Percentiles rank a stretch among this genome's conserved stretches.
These are phyloP conservation scores for Cyamopsis tetragonoloba DNA, from an alignment of 306 rosid genomes.

Conservation along the genomic window DNA sequence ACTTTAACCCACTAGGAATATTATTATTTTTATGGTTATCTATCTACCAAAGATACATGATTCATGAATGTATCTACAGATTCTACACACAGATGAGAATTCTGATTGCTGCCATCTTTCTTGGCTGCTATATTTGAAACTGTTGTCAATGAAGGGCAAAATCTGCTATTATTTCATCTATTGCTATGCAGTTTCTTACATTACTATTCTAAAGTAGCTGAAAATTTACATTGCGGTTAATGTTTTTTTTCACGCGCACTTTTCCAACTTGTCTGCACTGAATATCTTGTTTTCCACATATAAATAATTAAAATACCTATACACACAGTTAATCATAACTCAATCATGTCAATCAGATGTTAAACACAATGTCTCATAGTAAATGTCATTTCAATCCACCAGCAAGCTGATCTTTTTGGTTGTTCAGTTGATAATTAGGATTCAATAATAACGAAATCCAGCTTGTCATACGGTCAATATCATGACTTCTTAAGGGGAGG, in stretches of 20 bases:
- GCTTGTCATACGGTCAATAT: neutral
- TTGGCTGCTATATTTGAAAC: neutral
- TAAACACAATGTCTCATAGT: neutral
- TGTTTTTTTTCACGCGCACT: neutral
- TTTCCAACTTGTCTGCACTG: neutral
- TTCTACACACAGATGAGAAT: neutral
- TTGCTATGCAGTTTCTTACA: neutral
- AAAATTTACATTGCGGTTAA: neutral
- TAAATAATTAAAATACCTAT: neutral
- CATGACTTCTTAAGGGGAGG: neutral
- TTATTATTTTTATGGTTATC: neutral
- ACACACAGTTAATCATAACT: neutral
- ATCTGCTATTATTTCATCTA: neutral
- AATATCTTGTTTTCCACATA: neutral
- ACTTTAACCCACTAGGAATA: no score
- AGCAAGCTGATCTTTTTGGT: neutral
- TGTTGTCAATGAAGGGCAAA: no score
- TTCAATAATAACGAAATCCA: neutral
- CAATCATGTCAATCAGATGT: constrained; percentile 1
- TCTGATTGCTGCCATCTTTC: neutral
- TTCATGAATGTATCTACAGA: constrained; percentile 9
- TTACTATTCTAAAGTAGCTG: neutral
- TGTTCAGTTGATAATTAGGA: neutral
- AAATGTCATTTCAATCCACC: neutral
- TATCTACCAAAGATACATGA: neutral